Evolutionary conservation across 1,284 basidiomycete genomes (phyloP), one percentile per base, ranked within the genome.

Genomic region (Ustilago loliicola): DNA sequence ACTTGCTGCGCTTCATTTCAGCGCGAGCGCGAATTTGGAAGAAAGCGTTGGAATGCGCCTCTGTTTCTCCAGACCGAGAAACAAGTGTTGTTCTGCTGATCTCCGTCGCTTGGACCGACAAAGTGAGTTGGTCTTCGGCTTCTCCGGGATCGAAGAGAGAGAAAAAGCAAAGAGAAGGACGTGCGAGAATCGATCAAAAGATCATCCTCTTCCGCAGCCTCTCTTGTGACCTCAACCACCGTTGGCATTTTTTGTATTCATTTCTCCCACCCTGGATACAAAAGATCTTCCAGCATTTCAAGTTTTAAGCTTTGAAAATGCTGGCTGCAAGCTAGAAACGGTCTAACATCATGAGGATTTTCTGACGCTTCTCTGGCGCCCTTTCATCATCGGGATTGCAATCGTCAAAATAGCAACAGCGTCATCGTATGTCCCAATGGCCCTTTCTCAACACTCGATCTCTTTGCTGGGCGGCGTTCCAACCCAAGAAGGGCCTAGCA

Each of bases 1-100:
- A n/a, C n/a, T n/a, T n/a, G n/a, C n/a, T 27, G 9, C 50, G 21
- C 50, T 51, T 47, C n/a, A 40, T n/a, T 8, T 15, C 29, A 21
- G 40, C 40, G 51, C 38, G 52, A 47, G 19, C 38, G 34, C 58
- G 50, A 71, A 71, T 56, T 56, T 65, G 55, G 68, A 62, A 71
- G 63, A 71, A 71, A 71, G 58, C 34, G 62, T 71, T 62, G 59
- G 62, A 71, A 69, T 30, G 48, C 23, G 15, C 48, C 6, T 51
- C 23, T 51, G 21, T 29, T 34, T 32, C 52, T 54, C 23, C 48
- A 10, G 27, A 51, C 2, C 48, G 15, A 36, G 53, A 55, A 36
- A 11, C 9, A 40, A 21, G 53, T n/a, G n/a, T n/a, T n/a, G n/a
- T n/a, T n/a, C n/a, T n/a, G n/a, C n/a, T n/a, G n/a, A n/a, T n/a